Percentiles rank a stretch among this genome's conserved stretches.
Evolutionary conservation across 2,329 filamentous ascomycete genomes (phyloP).

Genomic region (Scedosporium apiospermum): DNA sequence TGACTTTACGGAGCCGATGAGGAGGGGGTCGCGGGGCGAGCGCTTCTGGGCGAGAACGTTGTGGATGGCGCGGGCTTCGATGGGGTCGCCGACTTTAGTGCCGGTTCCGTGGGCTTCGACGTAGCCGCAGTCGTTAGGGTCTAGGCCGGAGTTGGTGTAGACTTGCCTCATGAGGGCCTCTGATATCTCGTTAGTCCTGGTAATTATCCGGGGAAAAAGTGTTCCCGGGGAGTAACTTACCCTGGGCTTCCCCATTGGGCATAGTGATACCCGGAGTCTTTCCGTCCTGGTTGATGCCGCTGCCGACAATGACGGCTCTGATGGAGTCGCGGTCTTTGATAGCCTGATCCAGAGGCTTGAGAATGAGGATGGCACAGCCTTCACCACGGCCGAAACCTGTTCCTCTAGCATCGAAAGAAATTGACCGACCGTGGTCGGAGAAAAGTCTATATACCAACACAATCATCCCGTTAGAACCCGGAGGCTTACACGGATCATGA

Average conservation of each 20-base stretch:
- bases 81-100: constrained; percentile 44
- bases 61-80: constrained; percentile 40
- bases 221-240: neutral
- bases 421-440: constrained; percentile 40
- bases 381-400: constrained; percentile 53
- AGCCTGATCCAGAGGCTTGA: constrained; percentile 48
- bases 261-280: constrained; percentile 46
- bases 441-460: constrained; percentile 18
- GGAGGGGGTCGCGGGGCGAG: constrained; percentile 30
- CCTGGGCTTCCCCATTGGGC: constrained; percentile 41
- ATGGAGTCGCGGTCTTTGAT: constrained; percentile 45
- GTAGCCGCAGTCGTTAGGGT: constrained; percentile 20
- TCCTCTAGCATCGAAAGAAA: constrained; percentile 24
- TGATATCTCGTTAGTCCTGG: neutral
- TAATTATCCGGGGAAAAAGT: neutral
- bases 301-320: constrained; percentile 39
- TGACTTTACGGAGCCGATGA: constrained; percentile 39
- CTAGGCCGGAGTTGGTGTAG: constrained; percentile 22
- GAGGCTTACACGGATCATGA: too few relatives aligned
- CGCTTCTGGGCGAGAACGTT: constrained; percentile 30
- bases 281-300: constrained; percentile 47
- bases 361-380: constrained; percentile 42
- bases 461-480: neutral
- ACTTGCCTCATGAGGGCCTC: constrained; percentile 25
- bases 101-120: constrained; percentile 48